phyloP scores from a whole-genome alignment of 1,139 yeast genomes.

The Pneumocystis jirovecii region DNA sequence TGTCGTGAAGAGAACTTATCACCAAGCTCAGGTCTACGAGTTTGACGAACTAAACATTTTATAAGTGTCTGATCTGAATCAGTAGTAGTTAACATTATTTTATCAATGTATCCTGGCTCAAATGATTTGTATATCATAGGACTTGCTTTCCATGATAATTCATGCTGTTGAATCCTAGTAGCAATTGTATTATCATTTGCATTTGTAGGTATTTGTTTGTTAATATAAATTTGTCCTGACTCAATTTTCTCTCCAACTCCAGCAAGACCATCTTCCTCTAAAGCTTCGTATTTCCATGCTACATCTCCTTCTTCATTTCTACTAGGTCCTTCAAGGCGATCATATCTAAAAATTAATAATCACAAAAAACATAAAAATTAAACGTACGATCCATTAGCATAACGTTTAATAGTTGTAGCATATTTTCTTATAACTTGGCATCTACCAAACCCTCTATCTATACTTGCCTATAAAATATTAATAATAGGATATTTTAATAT shows the following conservation, averaged over 20 bases:
- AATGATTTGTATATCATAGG: slow-evolving; percentile 90
- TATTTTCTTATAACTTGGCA: slow-evolving; percentile 94
- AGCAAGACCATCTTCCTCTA: slow-evolving; percentile 93
- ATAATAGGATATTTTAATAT: background rate
- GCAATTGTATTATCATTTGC: slow-evolving; percentile 46
- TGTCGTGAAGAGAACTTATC: slow-evolving; percentile 95
- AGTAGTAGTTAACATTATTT: slow-evolving; percentile 92
- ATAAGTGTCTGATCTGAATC: slow-evolving; percentile 90
- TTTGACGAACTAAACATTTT: slow-evolving; percentile 82
- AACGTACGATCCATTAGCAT: slow-evolving; percentile 88
- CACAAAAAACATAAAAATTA: slow-evolving; percentile 40
- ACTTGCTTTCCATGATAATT: slow-evolving; percentile 59
- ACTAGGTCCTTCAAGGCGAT: slow-evolving; percentile 6
- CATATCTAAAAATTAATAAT: slow-evolving; percentile 47
- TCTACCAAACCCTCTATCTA: slow-evolving; percentile 95
- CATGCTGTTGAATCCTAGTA: slow-evolving; percentile 25
- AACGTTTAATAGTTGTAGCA: slow-evolving; percentile 74
- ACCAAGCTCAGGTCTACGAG: slow-evolving; percentile 95
- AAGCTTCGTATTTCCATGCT: slow-evolving; percentile 66
- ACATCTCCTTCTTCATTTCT: slow-evolving; percentile 41
- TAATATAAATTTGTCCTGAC: slow-evolving; percentile 86
- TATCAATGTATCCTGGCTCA: slow-evolving; percentile 88
- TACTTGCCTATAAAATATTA: slow-evolving; percentile 35
- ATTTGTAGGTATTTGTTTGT: slow-evolving; percentile 81
- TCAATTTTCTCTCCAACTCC: slow-evolving; percentile 87